These are phyloP conservation scores for Eutrema japonicum DNA, from an alignment of 345 rosid genomes.

Conservation along the genomic window DNA sequence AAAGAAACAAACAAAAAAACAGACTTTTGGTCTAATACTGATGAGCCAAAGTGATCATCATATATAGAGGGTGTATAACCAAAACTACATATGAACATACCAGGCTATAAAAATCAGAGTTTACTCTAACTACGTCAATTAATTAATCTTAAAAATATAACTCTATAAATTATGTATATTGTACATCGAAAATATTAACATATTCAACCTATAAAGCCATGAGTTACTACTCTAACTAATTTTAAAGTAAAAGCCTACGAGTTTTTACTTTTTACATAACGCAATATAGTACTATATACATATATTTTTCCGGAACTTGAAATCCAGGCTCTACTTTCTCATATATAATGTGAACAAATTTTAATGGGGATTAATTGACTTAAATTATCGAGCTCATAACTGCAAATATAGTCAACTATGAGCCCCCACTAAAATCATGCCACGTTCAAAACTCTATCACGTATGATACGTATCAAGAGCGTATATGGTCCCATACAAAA, in stretches of 20 bases:
- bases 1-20: neutral
- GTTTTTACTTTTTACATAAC: neutral
- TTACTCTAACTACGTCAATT: constrained; percentile 10
- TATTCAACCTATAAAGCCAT: constrained; percentile 2
- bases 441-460: constrained; percentile 39
- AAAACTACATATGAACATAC: neutral
- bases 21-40: neutral
- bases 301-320: constrained; percentile 12
- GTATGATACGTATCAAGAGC: constrained; percentile 10
- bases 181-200: neutral
- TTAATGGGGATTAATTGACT: constrained; percentile 41
- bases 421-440: constrained; percentile 34
- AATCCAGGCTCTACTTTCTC: constrained; percentile 24
- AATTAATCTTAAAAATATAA: neutral
- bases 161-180: neutral
- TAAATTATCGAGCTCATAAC: constrained; percentile 34
- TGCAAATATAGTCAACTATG: constrained; percentile 37
- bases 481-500: constrained; percentile 39
- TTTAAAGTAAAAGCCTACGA: constrained; percentile 15
- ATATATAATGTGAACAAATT: constrained; percentile 42
- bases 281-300: neutral
- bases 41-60: constrained; percentile 15
- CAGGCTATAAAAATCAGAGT: neutral
- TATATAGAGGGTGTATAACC: neutral
- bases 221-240: neutral